phyloP scores from a whole-genome alignment of 805 yeast genomes.

The Metschnikowia borealis region DNA sequence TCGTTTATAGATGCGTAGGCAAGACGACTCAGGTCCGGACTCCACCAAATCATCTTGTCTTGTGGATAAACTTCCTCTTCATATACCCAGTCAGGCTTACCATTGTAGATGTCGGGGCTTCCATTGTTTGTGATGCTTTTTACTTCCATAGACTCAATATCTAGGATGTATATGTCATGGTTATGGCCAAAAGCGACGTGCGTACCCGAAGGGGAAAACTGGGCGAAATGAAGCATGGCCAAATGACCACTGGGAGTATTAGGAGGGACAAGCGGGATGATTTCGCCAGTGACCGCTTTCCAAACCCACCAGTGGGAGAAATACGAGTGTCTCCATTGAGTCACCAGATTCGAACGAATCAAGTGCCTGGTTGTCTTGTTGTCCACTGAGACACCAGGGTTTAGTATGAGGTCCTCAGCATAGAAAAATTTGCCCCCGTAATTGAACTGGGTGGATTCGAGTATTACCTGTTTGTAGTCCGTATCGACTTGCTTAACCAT shows the following conservation, averaged over 20 bases:
- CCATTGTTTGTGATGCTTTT: slow-evolving; percentile 51
- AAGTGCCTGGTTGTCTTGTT: slow-evolving; percentile 44
- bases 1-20: slow-evolving; percentile 59
- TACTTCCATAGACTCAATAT: slow-evolving; percentile 22
- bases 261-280: slow-evolving; percentile 34
- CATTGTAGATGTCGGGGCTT: slow-evolving; percentile 50
- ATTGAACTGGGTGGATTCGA: slow-evolving; percentile 31
- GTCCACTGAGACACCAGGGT: slow-evolving; percentile 42
- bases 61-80: slow-evolving; percentile 69
- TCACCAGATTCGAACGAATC: slow-evolving; percentile 45
- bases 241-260: slow-evolving; percentile 1
- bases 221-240: slow-evolving; percentile 35
- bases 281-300: slow-evolving; percentile 22
- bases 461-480: slow-evolving; percentile 24
- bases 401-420: slow-evolving; percentile 32
- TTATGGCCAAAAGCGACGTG: slow-evolving; percentile 53
- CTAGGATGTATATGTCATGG: slow-evolving; percentile 51
- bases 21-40: slow-evolving; percentile 55
- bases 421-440: slow-evolving; percentile 39
- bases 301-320: slow-evolving; percentile 38
- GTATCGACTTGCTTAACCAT: slow-evolving; percentile 27
- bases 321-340: slow-evolving; percentile 42
- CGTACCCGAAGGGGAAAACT: slow-evolving; percentile 60
- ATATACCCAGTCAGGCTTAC: slow-evolving; percentile 79
- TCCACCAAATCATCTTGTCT: slow-evolving; percentile 71